These are phyloP conservation scores for Zymoseptoria pseudotritici DNA, from an alignment of 2,329 filamentous ascomycete species.

Conservation along the genomic window DNA sequence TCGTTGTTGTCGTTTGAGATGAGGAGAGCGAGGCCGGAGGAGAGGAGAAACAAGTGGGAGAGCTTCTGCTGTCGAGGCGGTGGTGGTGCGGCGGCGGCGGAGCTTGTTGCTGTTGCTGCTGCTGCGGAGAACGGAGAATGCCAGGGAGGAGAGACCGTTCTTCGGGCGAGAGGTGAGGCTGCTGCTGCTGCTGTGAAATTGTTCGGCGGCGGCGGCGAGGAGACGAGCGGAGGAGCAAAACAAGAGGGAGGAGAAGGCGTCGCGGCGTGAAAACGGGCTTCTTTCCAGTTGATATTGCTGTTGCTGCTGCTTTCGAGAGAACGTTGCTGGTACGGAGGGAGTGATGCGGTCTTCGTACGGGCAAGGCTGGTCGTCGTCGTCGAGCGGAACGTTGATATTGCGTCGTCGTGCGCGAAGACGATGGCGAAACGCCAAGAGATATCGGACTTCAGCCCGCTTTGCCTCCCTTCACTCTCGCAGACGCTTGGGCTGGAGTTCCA, in stretches of 20 bases:
- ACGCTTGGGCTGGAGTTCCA: not conserved
- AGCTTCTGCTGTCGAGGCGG: not conserved
- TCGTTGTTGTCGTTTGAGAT: not conserved
- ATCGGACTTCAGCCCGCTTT: not conserved
- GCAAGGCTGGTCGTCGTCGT: not conserved
- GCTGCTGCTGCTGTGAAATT: not conserved
- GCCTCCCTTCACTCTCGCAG: not conserved
- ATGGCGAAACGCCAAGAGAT: not conserved
- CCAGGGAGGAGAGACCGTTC: not conserved
- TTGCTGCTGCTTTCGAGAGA: not conserved
- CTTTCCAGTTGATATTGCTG: not conserved
- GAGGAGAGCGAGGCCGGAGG: not conserved
- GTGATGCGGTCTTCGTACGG: not conserved
- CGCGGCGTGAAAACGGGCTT: not conserved
- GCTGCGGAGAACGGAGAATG: not conserved
- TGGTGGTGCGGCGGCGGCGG: too few species aligned
- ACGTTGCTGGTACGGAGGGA: not conserved
- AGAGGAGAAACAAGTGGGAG: not conserved
- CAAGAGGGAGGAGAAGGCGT: not conserved
- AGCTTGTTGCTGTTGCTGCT: not conserved
- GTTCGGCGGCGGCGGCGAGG: not conserved
- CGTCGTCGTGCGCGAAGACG: not conserved
- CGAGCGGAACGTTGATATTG: not conserved
- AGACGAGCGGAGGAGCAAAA: not conserved
- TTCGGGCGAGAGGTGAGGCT: not conserved